Evolutionary conservation across 495 filamentous ascomycete species (phyloP).

Genomic region (Astrothelium subdiscretum): DNA sequence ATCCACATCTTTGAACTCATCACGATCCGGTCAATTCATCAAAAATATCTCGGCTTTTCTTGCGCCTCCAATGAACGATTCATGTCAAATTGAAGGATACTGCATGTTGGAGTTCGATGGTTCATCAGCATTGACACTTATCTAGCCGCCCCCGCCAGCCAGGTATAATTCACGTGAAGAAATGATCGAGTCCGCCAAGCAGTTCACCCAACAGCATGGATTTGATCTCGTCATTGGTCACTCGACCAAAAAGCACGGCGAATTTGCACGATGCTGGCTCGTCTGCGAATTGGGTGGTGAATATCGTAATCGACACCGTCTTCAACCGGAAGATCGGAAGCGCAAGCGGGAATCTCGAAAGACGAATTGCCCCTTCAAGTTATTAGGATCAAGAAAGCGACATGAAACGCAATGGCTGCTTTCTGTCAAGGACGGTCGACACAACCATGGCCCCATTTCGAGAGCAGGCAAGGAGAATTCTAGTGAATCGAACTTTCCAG

Average conservation of each 20-base stretch:
- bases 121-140: not conserved
- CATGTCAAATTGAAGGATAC: not conserved
- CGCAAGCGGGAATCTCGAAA: slow-evolving; percentile 2
- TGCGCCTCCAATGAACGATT: no score
- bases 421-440: not conserved
- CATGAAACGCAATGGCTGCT: not conserved
- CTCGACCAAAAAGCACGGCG: slow-evolving; percentile 1
- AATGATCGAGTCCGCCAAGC: not conserved
- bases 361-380: not conserved
- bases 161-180: not conserved
- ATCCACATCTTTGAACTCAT: not conserved
- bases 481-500: not conserved
- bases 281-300: not conserved
- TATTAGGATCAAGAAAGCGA: not conserved
- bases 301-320: not conserved
- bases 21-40: not conserved
- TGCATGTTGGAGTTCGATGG: not conserved
- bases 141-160: not conserved
- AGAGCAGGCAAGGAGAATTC: not conserved
- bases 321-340: slow-evolving; percentile 1
- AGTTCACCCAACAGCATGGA: not conserved
- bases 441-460: not conserved
- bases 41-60: not conserved
- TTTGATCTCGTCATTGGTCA: slow-evolving; percentile 6
- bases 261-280: not conserved